Conservation (phyloP, 371 early-diverging fungal species). For the Choanephora cucurbitarum region DNA sequence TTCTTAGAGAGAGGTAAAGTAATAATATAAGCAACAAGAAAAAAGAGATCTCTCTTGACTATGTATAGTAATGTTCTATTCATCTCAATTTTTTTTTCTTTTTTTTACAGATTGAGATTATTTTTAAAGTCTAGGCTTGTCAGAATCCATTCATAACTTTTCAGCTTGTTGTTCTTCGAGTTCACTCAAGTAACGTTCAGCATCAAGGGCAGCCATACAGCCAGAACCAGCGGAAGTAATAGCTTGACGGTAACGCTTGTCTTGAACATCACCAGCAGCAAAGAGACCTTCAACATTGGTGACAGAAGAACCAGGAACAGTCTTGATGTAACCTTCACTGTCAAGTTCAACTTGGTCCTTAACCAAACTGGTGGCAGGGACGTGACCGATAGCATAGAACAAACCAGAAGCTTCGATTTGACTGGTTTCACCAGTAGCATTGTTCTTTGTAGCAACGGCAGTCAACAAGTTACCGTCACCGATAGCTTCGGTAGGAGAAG, state of each 20-base stretch:
- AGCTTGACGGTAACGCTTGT: slow-evolving; percentile 90
- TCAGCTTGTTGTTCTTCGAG: neutral
- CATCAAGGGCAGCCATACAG: slow-evolving; percentile 96
- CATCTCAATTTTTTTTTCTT: no score
- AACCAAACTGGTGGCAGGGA: slow-evolving; percentile 86
- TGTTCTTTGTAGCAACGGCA: slow-evolving; percentile 73
- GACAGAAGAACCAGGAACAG: slow-evolving; percentile 76
- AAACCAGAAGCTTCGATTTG: slow-evolving; percentile 85
- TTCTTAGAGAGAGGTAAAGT: no score
- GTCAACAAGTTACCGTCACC: slow-evolving; percentile 84
- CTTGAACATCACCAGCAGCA: slow-evolving; percentile 99
- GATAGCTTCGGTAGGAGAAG: slow-evolving; percentile 78
- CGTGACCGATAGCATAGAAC: slow-evolving; percentile 99
- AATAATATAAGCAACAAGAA: no score
- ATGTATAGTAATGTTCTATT: no score
- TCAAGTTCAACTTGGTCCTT: slow-evolving; percentile 77
- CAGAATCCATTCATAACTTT: no score
- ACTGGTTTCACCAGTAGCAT: slow-evolving; percentile 65
- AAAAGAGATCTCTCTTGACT: no score
- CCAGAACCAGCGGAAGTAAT: slow-evolving; percentile 77
- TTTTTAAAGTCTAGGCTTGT: no score
- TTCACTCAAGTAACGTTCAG: slow-evolving; percentile 79
- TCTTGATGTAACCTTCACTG: slow-evolving; percentile 89
- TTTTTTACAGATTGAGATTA: no score
- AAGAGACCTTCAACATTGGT: slow-evolving; percentile 94